Percentiles rank a stretch among this genome's conserved stretches.
phyloP scores from a whole-genome alignment of 129 eudicot genomes.

The Ambrosia artemisiifolia region DNA sequence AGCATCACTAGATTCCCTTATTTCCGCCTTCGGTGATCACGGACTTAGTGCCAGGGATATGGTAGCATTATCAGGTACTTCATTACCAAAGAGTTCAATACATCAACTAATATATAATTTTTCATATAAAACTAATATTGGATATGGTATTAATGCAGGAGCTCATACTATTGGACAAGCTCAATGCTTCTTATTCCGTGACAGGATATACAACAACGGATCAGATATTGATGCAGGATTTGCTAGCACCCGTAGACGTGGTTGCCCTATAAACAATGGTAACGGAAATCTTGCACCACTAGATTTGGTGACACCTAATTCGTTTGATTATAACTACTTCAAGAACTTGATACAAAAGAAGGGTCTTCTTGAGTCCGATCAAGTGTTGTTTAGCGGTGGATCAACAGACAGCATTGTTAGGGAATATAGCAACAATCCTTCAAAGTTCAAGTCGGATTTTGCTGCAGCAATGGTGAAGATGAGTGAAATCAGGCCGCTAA shows the following conservation, averaged over 20 bases:
- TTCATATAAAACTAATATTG: neutral
- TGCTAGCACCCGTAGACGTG: conserved; percentile 36
- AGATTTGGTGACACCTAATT: conserved; percentile 45
- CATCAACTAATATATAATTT: neutral
- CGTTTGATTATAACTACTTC: conserved; percentile 55
- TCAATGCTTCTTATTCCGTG: conserved; percentile 50
- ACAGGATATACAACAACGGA: conserved; percentile 58
- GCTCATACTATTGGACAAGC: conserved; percentile 75
- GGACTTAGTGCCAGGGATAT: conserved; percentile 62
- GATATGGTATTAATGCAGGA: conserved; percentile 25
- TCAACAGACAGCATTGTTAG: conserved; percentile 48
- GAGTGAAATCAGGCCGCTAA: conserved; percentile 57
- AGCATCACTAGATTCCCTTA: conserved; percentile 41
- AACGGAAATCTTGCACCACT: conserved; percentile 54
- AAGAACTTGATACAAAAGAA: conserved; percentile 43
- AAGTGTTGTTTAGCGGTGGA: conserved; percentile 70
- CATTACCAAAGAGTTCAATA: neutral
- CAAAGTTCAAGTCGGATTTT: conserved; percentile 49
- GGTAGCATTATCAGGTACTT: conserved; percentile 63
- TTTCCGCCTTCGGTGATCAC: conserved; percentile 41
- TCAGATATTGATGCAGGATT: conserved; percentile 51
- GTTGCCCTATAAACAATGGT: conserved; percentile 46
- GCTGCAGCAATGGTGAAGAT: conserved; percentile 69
- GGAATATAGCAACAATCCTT: conserved; percentile 34
- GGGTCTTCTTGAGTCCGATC: conserved; percentile 78